A percentile compares a stretch with the other conserved stretches of the same genome.
Evolutionary conservation across 352 stramenopile genomes (phyloP).

Genomic region (Phytophthora palmivora): DNA sequence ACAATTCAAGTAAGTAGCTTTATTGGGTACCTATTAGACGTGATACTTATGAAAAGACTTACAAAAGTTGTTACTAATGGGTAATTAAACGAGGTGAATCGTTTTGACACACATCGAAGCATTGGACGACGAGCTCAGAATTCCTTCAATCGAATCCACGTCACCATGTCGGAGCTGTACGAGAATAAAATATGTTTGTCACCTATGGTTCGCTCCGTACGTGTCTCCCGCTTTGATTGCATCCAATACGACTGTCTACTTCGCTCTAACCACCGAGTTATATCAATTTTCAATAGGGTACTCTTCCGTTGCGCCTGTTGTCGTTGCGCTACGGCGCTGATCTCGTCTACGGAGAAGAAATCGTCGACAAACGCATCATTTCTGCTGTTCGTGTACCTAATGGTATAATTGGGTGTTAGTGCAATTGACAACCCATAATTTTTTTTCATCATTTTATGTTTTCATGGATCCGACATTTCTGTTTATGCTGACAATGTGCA

Average conservation of each 20-base stretch:
- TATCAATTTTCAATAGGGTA: constrained; percentile 62
- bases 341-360: constrained; percentile 95
- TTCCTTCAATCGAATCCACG: constrained; percentile 5
- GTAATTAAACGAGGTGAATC: no score
- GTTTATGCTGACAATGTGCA: constrained; percentile 7
- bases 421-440: neutral
- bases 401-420: constrained; percentile 32
- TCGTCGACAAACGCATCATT: constrained; percentile 94
- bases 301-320: constrained; percentile 91
- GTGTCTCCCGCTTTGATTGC: constrained; percentile 19
- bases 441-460: constrained; percentile 7
- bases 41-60: no score
- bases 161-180: constrained; percentile 66
- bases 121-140: constrained; percentile 33
- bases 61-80: no score
- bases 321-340: constrained; percentile 93
- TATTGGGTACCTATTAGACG: no score
- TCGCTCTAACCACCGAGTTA: constrained; percentile 11
- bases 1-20: no score
- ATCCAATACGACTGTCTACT: constrained; percentile 1
- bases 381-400: constrained; percentile 87
- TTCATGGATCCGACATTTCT: neutral
- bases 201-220: constrained; percentile 95
- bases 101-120: neutral
- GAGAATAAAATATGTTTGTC: constrained; percentile 84